Conservation (phyloP, 2,329 filamentous ascomycete genomes). For the Cryphonectria naterciae region DNA sequence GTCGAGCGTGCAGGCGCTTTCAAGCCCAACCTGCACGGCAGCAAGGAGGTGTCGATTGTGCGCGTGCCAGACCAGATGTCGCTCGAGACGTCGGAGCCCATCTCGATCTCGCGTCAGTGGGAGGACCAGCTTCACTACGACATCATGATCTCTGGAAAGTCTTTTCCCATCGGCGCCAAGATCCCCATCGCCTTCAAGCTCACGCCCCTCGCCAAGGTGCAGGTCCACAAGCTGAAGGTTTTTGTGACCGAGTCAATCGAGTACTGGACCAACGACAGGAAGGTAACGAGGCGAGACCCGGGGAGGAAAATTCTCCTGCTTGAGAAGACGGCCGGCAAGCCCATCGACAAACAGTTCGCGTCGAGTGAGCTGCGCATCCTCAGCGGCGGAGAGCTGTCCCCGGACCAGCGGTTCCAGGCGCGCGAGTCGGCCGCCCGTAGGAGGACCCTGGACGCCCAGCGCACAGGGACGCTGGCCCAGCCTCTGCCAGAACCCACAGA, state of each 20-base stretch:
- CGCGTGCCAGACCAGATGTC: slow-evolving; percentile 86
- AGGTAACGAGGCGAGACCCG: slow-evolving; percentile 82
- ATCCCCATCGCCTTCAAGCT: slow-evolving; percentile 94
- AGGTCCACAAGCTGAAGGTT: slow-evolving; percentile 90
- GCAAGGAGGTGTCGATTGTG: slow-evolving; percentile 81
- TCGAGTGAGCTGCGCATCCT: slow-evolving; percentile 77
- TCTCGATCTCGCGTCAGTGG: slow-evolving; percentile 91
- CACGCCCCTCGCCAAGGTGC: slow-evolving; percentile 89
- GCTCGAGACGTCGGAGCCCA: slow-evolving; percentile 87
- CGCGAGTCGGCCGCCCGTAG: slow-evolving; percentile 51
- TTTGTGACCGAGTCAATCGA: slow-evolving; percentile 89
- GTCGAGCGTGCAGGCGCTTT: slow-evolving; percentile 89
- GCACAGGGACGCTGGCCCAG: slow-evolving; percentile 43
- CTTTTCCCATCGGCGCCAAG: slow-evolving; percentile 83
- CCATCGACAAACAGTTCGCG: slow-evolving; percentile 72
- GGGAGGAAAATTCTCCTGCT: slow-evolving; percentile 84
- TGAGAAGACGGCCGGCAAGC: slow-evolving; percentile 83
- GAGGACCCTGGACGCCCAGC: slow-evolving; percentile 58
- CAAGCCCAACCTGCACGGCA: slow-evolving; percentile 82
- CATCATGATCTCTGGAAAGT: slow-evolving; percentile 94
- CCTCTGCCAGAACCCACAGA: slow-evolving; percentile 58
- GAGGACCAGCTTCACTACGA: slow-evolving; percentile 95
- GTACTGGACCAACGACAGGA: slow-evolving; percentile 85
- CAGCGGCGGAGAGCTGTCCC: slow-evolving; percentile 76
- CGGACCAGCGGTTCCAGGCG: slow-evolving; percentile 52